These are phyloP conservation scores for Gaeumannomyces tritici DNA, from an alignment of 2,329 filamentous ascomycete species.

Conservation along the genomic window DNA sequence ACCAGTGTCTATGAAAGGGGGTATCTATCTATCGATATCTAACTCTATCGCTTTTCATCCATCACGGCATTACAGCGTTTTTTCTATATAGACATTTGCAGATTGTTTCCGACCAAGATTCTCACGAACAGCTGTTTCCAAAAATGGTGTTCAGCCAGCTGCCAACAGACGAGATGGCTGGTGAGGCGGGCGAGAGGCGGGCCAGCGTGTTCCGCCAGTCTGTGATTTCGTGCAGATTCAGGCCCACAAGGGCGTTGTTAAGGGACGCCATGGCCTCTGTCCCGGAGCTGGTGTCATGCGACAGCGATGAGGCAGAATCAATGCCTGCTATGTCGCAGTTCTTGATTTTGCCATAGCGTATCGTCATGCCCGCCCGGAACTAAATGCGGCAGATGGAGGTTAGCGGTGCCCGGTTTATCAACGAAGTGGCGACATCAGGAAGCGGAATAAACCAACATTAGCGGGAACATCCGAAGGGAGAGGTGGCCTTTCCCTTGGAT, in stretches of 20 bases:
- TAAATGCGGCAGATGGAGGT: neutral
- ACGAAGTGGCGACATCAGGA: neutral
- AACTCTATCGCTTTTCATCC: too few species aligned
- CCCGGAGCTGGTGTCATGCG: neutral
- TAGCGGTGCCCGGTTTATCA: neutral
- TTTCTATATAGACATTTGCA: too few species aligned
- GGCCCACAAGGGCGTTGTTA: slow-evolving; percentile 12
- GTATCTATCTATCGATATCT: too few species aligned
- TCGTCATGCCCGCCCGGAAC: slow-evolving; percentile 24
- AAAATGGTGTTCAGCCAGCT: slow-evolving; percentile 22
- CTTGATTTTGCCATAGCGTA: slow-evolving; percentile 28
- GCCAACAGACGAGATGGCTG: slow-evolving; percentile 8
- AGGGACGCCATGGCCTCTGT: slow-evolving; percentile 5
- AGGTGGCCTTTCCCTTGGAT: slow-evolving; percentile 44
- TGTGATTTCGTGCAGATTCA: slow-evolving; percentile 14
- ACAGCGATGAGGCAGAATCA: neutral
- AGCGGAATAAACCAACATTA: slow-evolving; percentile 24
- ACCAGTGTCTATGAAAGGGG: too few species aligned
- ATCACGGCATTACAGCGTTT: too few species aligned
- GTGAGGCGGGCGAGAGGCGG: neutral
- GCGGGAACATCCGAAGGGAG: slow-evolving; percentile 36
- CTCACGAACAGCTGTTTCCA: slow-evolving; percentile 5
- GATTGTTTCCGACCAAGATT: too few species aligned
- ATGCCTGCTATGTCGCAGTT: slow-evolving; percentile 16
- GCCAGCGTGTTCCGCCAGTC: slow-evolving; percentile 18